Evolutionary conservation across 2,329 filamentous ascomycete genomes (phyloP).

Genomic region (Pestalotiopsis sp.): DNA sequence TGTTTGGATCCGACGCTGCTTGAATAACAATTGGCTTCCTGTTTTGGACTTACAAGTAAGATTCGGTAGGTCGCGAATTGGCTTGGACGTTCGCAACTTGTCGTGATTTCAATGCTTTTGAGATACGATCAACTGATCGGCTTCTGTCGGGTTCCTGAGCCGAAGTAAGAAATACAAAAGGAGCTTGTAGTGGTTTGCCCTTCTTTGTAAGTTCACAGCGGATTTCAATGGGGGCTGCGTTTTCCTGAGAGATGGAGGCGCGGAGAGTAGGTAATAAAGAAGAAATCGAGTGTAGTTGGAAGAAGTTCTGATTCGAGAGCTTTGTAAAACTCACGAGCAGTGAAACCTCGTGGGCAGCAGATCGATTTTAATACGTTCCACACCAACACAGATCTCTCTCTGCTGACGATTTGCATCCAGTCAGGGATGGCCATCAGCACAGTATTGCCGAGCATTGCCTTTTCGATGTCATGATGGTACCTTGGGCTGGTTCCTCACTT

Average conservation of each 20-base stretch:
- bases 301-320: background rate
- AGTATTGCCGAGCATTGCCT: conserved; percentile 1
- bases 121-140: background rate
- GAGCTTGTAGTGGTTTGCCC: background rate
- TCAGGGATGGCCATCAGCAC: background rate
- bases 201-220: background rate
- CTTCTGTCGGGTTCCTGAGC: background rate
- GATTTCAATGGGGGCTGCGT: background rate
- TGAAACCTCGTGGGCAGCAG: conserved; percentile 14
- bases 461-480: conserved; percentile 14
- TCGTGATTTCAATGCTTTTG: background rate
- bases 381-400: background rate
- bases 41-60: background rate
- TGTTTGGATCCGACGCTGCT: too few relatives aligned
- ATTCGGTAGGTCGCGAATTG: background rate
- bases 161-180: background rate
- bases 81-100: background rate
- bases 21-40: too few relatives aligned
- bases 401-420: background rate
- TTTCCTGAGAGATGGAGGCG: background rate
- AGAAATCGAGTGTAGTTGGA: background rate
- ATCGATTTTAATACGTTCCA: conserved; percentile 14
- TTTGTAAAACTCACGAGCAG: background rate
- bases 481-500: conserved; percentile 7
- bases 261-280: background rate